Evolutionary conservation across 805 yeast genomes (phyloP).

Genomic region (Saccharomyces eubayanus): DNA sequence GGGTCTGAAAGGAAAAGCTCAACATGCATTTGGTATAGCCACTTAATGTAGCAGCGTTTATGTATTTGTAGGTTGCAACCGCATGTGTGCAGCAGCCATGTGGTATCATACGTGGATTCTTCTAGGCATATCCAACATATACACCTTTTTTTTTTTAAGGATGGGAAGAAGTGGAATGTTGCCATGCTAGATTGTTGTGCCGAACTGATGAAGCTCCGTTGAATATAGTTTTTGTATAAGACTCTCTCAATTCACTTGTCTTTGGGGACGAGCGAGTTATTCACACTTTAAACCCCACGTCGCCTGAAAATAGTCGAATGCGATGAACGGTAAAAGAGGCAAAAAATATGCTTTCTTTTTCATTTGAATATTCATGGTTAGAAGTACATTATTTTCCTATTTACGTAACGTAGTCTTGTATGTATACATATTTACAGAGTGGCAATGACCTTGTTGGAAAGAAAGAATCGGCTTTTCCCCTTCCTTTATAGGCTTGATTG

Average conservation of each 20-base stretch:
- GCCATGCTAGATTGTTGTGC: not conserved
- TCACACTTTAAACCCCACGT: not conserved
- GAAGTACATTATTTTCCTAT: not conserved
- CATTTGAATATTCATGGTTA: not conserved
- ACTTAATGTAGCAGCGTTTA: constrained; percentile 20
- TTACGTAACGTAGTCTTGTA: not conserved
- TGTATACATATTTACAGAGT: not conserved
- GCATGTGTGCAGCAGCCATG: constrained; percentile 24
- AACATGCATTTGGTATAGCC: constrained; percentile 13
- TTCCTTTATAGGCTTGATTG: not conserved
- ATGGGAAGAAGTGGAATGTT: not conserved
- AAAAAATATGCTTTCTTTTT: not conserved
- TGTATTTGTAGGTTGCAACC: constrained; percentile 28
- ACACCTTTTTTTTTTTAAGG: constrained; percentile 5
- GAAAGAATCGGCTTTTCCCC: not conserved
- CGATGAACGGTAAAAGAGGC: not conserved
- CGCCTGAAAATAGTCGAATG: not conserved
- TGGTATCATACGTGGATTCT: constrained; percentile 9
- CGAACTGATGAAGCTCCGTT: too few species aligned
- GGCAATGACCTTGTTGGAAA: not conserved
- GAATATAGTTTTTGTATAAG: not conserved
- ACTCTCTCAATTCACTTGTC: not conserved
- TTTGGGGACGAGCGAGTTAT: not conserved
- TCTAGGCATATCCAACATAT: constrained; percentile 28
- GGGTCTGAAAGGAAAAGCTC: not conserved